Percentiles rank a stretch among this genome's conserved stretches.
These are phyloP conservation scores for Phlebopus sp. DNA, from an alignment of 1,284 basidiomycete species.

Conservation along the genomic window DNA sequence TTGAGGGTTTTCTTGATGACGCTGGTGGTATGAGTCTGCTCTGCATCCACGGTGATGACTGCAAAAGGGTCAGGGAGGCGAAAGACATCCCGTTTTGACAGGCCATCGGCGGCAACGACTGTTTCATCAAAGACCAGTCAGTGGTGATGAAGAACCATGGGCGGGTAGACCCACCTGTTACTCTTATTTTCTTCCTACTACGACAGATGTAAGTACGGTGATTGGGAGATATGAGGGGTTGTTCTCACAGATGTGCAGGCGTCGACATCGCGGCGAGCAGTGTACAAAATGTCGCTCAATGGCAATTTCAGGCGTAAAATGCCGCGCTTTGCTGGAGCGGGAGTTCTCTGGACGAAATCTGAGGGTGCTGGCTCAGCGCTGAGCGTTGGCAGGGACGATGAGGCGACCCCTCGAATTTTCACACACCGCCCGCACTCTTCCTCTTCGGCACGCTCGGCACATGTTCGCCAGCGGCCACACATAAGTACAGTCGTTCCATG, in stretches of 20 bases:
- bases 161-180: slow-evolving; percentile 46
- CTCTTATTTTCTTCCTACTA: slow-evolving; percentile 58
- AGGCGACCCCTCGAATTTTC: slow-evolving; percentile 21
- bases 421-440: slow-evolving; percentile 24
- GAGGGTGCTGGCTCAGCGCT: too few species aligned
- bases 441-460: slow-evolving; percentile 19
- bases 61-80: slow-evolving; percentile 93
- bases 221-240: background rate
- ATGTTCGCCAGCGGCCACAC: too few species aligned
- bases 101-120: slow-evolving; percentile 89
- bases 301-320: background rate
- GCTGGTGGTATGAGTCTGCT: slow-evolving; percentile 90
- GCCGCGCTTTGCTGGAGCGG: background rate
- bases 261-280: slow-evolving; percentile 21
- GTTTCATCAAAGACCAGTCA: slow-evolving; percentile 7
- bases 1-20: slow-evolving; percentile 90
- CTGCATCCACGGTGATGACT: slow-evolving; percentile 91
- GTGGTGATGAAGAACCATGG: background rate
- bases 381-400: slow-evolving; percentile 19
- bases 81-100: slow-evolving; percentile 89
- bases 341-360: background rate
- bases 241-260: slow-evolving; percentile 28
- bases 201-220: slow-evolving; percentile 11
- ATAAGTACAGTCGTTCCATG: background rate
- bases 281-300: background rate